phyloP scores from a whole-genome alignment of 345 rosid species.

The Viola odorata region DNA sequence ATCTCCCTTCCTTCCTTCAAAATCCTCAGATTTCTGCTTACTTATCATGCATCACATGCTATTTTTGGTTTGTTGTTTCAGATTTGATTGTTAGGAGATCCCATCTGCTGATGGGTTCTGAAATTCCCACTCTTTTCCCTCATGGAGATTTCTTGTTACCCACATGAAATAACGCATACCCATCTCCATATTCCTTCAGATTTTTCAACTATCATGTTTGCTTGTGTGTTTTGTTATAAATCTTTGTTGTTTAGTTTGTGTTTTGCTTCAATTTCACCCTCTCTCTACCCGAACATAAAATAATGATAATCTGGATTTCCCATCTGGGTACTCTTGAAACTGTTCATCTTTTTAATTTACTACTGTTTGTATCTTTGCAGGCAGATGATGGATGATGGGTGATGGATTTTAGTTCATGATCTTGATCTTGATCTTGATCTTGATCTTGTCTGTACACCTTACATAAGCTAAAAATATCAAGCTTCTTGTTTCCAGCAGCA shows the following conservation, averaged over 20 bases:
- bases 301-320: conserved; percentile 11
- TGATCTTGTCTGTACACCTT: background rate
- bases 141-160: conserved; percentile 23
- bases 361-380: background rate
- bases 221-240: conserved; percentile 32
- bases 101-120: background rate
- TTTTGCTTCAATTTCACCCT: conserved; percentile 38
- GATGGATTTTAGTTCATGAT: background rate
- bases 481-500: conserved; percentile 9
- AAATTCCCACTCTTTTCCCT: conserved; percentile 10
- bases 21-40: background rate
- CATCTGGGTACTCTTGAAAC: background rate
- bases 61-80: conserved; percentile 12
- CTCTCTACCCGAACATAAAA: conserved; percentile 30
- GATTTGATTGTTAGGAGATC: conserved; percentile 14
- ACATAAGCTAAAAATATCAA: no score
- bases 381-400: no score
- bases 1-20: no score
- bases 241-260: conserved; percentile 29
- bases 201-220: conserved; percentile 21
- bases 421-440: background rate
- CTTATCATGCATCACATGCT: conserved; percentile 20
- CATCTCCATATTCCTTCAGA: background rate
- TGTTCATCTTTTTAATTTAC: conserved; percentile 2
- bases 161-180: conserved; percentile 49